Base-by-base conservation (phyloP, 192 early-diverging fungal species). In the Geranomyces variabilis region DNA sequence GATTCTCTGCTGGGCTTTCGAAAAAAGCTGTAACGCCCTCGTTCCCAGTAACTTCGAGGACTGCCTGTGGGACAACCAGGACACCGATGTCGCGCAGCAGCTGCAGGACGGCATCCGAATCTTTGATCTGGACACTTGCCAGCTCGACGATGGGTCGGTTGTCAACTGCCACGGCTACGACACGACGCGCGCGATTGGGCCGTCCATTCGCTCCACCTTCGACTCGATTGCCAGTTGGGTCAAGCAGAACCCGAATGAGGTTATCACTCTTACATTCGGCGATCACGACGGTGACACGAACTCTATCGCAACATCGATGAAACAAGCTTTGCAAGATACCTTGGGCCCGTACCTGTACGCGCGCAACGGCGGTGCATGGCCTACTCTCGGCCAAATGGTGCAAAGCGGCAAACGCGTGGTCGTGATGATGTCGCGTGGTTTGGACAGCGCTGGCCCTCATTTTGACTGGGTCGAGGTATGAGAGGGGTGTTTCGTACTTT, bases 251-350 rank as follows among this genome's bases (percentile, higher is more conserved):
- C 81, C 79, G 26, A 81, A 88, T 71, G 91, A 94, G 73, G 87
- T 94, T 10, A 58, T 94, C 10, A 90, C 91, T 19, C 89, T 94
- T 55, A 88, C 90, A 66, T 84, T 92, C 75, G 86, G 90, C 59
- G 92, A 93, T 71, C 58, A 60, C 58, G 58, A 75, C 48, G 55
- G 75, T 14, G 79, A 78, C 5, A 90, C 88, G 45, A 66, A 84
- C 29, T 74, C 29, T 1, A 45, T 77, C 75, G 71, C 78, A 31
- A 70, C 78, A 34, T 92, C 89, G 61, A 59, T 73, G 19, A 66
- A 79, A 28, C 80, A 83, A 0, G 85, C 87, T 24, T 65, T 91
- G 31, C 76, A 73, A 62, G 74, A 81, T 10, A 88, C 59, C 57
- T 76, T 31, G 81, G 87, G 69, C 75, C 73, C 9, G 90, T 87